Evolutionary conservation across 2,329 filamentous ascomycete genomes (phyloP).

Genomic region (Lachnellula subtilissima): DNA sequence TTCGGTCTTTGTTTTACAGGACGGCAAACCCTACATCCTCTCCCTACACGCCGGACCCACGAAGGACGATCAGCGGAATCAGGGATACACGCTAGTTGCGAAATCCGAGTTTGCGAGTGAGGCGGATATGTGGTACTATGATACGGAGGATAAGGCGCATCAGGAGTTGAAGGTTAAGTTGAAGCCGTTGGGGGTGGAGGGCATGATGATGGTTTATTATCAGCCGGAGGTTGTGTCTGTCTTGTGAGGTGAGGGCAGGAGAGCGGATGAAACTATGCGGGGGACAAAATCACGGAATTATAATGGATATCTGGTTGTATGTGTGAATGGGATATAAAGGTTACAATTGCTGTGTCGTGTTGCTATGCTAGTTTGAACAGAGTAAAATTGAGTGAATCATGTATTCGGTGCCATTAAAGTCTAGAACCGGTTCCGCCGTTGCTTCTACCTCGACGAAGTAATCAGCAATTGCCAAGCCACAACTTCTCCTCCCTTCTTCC

Average conservation of each 20-base stretch:
- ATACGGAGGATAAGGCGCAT: slow-evolving; percentile 52
- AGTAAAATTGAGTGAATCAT: too few relatives aligned
- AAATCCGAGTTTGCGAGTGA: slow-evolving; percentile 48
- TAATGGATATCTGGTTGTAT: too few relatives aligned
- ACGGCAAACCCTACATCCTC: slow-evolving; percentile 54
- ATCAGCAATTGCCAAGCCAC: background rate
- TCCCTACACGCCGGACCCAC: slow-evolving; percentile 43
- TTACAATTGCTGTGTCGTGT: too few relatives aligned
- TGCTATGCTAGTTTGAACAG: too few relatives aligned
- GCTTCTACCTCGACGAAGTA: background rate
- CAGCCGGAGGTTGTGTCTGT: slow-evolving; percentile 17
- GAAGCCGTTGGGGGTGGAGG: slow-evolving; percentile 17
- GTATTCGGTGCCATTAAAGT: too few relatives aligned
- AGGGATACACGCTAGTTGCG: slow-evolving; percentile 51
- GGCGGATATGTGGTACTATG: slow-evolving; percentile 58
- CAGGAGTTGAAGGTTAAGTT: slow-evolving; percentile 37
- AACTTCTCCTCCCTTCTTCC: too few relatives aligned
- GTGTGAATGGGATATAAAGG: too few relatives aligned
- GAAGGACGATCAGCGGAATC: slow-evolving; percentile 45
- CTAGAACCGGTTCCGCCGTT: too few relatives aligned
- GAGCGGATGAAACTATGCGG: background rate
- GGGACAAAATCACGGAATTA: too few relatives aligned
- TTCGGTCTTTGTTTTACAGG: slow-evolving; percentile 33
- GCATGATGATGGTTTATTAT: slow-evolving; percentile 28
- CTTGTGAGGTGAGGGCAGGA: background rate